A percentile compares a stretch with the other conserved stretches of the same genome.
Conservation (phyloP, 2,329 filamentous ascomycete species). For the Apiospora marii region DNA sequence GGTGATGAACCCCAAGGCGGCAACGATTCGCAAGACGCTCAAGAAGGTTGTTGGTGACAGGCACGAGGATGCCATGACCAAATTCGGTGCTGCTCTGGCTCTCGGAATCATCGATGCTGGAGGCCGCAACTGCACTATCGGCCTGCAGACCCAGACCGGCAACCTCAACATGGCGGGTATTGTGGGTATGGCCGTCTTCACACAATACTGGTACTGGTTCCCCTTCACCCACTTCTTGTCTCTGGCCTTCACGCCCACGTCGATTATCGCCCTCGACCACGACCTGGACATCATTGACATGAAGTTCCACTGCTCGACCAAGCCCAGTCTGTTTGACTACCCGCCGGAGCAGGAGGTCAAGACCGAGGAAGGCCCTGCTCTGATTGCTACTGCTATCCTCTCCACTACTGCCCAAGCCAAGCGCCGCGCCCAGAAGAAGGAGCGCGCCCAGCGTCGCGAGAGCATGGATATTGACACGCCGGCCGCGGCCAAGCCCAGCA, state of each 20-base stretch:
- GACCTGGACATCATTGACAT: conserved; percentile 92
- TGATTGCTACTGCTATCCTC: conserved; percentile 93
- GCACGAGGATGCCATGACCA: conserved; percentile 99
- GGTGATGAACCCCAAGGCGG: conserved; percentile 96
- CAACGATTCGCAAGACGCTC: conserved; percentile 87
- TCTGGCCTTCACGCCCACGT: conserved; percentile 94
- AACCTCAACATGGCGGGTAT: conserved; percentile 99
- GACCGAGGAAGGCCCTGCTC: conserved; percentile 88
- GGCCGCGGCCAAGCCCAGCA: conserved; percentile 59
- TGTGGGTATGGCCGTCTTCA: conserved; percentile 97
- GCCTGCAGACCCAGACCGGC: conserved; percentile 95
- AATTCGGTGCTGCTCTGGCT: conserved; percentile 93
- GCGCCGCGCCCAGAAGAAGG: conserved; percentile 92
- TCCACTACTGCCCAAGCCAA: conserved; percentile 98
- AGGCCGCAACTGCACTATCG: conserved; percentile 97
- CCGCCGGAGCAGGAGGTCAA: conserved; percentile 97
- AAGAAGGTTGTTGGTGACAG: conserved; percentile 94
- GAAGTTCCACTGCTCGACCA: conserved; percentile 94
- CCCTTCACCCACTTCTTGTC: conserved; percentile 97
- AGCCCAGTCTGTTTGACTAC: conserved; percentile 96
- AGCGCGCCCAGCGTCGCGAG: conserved; percentile 85
- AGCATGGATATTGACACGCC: conserved; percentile 84
- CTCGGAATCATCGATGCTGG: conserved; percentile 98
- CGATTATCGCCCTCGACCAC: conserved; percentile 93
- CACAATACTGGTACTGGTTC: conserved; percentile 99